These are phyloP conservation scores for Gossypium stocksii DNA, from an alignment of 345 rosid species.

Conservation along the genomic window DNA sequence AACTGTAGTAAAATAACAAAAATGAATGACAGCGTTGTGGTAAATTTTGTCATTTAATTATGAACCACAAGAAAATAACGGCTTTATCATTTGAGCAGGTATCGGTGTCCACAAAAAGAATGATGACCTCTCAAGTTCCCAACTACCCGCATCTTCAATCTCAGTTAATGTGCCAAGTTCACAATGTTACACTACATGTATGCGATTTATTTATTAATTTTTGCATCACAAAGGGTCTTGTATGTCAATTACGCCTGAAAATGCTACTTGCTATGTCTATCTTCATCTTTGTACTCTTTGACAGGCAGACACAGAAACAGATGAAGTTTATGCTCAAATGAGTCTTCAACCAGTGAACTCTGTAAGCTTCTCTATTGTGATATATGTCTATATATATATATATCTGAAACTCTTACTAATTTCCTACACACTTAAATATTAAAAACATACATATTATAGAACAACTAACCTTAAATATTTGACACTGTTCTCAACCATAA, in stretches of 20 bases:
- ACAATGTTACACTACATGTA: slow-evolving; percentile 84
- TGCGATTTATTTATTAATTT: slow-evolving; percentile 9
- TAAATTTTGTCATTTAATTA: neutral
- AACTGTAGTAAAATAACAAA: neutral
- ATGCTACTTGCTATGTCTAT: neutral
- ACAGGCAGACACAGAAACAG: slow-evolving; percentile 94
- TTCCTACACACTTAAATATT: neutral
- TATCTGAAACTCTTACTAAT: neutral
- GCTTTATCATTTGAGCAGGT: slow-evolving; percentile 39
- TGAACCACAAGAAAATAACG: neutral
- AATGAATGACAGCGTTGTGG: neutral
- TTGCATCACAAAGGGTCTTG: slow-evolving; percentile 31
- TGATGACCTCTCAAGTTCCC: slow-evolving; percentile 86
- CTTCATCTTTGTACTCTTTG: slow-evolving; percentile 7
- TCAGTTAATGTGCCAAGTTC: slow-evolving; percentile 97
- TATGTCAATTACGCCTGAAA: slow-evolving; percentile 25
- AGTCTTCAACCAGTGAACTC: slow-evolving; percentile 90
- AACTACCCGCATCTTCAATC: slow-evolving; percentile 94
- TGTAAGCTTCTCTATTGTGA: slow-evolving; percentile 41
- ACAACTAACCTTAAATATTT: neutral
- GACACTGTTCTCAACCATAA: neutral
- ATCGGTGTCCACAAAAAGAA: slow-evolving; percentile 83
- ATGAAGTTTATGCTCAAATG: slow-evolving; percentile 95
- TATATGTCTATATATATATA: neutral
- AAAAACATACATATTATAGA: neutral